Percentiles rank a stretch among this genome's conserved stretches.
Evolutionary conservation across 2,329 filamentous ascomycete species (phyloP).

Genomic region (Colletotrichum lindemuthianum): DNA sequence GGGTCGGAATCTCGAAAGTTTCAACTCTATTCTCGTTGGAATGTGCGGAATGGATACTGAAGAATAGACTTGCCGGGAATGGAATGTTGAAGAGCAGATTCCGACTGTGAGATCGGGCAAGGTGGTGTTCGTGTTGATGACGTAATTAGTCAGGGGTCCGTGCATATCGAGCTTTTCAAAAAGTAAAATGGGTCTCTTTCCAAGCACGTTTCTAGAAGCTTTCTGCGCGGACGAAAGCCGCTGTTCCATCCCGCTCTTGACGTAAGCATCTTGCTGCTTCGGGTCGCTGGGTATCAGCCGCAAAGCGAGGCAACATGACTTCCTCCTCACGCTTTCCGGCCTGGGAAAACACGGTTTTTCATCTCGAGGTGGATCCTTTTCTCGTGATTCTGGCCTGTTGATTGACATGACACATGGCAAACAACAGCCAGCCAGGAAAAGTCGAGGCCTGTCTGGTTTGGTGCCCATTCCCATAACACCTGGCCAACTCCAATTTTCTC

Average conservation of each 20-base stretch:
- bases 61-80: too few species aligned
- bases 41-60: too few species aligned
- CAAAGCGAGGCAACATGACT: background rate
- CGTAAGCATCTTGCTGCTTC: slow-evolving; percentile 1
- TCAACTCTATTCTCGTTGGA: background rate
- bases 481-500: slow-evolving; percentile 6
- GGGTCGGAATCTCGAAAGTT: background rate
- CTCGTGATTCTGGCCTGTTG: too few species aligned
- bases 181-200: too few species aligned
- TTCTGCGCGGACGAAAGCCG: slow-evolving; percentile 13
- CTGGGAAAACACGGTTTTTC: background rate
- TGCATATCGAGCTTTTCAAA: background rate
- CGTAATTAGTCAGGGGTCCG: slow-evolving; percentile 10
- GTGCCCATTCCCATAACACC: slow-evolving; percentile 7
- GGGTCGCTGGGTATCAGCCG: background rate
- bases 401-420: background rate
- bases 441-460: too few species aligned
- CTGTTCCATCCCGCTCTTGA: slow-evolving; percentile 16
- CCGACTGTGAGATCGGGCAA: slow-evolving; percentile 1
- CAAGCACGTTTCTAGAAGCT: slow-evolving; percentile 29
- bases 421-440: background rate
- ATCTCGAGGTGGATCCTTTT: too few species aligned
- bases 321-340: background rate
- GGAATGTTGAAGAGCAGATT: background rate
- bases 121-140: slow-evolving; percentile 17